phyloP scores from a whole-genome alignment of 805 yeast genomes.

The Middelhovenomyces tepae region DNA sequence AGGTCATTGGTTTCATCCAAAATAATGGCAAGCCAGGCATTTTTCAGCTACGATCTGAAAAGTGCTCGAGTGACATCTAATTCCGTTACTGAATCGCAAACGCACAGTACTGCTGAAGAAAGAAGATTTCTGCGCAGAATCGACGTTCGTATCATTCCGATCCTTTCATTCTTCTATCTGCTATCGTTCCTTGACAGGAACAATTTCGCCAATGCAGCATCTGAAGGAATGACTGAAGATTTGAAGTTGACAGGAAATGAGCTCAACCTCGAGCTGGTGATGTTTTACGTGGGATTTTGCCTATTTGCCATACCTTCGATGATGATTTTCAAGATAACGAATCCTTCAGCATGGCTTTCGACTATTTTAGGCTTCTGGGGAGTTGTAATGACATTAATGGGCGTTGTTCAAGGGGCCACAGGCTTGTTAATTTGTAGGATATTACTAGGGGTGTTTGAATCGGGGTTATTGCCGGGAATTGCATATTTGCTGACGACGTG shows the following conservation, averaged over 20 bases:
- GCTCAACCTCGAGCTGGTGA: slow-evolving; percentile 37
- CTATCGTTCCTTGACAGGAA: slow-evolving; percentile 39
- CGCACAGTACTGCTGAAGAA: too few species aligned
- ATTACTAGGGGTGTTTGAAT: slow-evolving; percentile 6
- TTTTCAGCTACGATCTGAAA: too few species aligned
- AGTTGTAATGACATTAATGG: slow-evolving; percentile 2
- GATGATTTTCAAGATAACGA: neutral
- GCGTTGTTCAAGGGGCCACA: slow-evolving; percentile 8
- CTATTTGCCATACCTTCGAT: slow-evolving; percentile 33
- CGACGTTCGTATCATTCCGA: slow-evolving; percentile 36
- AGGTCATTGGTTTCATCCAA: too few species aligned
- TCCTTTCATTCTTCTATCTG: slow-evolving; percentile 35
- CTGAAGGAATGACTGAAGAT: slow-evolving; percentile 35
- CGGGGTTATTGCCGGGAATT: neutral
- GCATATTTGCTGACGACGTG: neutral
- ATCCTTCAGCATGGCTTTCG: slow-evolving; percentile 8
- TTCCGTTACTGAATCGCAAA: too few species aligned
- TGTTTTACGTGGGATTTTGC: slow-evolving; percentile 28
- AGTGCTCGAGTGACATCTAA: too few species aligned
- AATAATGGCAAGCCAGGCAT: too few species aligned
- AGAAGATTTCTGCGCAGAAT: slow-evolving; percentile 27
- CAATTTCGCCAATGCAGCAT: slow-evolving; percentile 40
- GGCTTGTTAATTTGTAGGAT: slow-evolving; percentile 3
- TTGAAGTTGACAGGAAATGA: slow-evolving; percentile 33
- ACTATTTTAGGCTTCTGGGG: slow-evolving; percentile 7